Evolutionary conservation across 352 stramenopile species (phyloP).

Genomic region (Phytophthora ramorum): DNA sequence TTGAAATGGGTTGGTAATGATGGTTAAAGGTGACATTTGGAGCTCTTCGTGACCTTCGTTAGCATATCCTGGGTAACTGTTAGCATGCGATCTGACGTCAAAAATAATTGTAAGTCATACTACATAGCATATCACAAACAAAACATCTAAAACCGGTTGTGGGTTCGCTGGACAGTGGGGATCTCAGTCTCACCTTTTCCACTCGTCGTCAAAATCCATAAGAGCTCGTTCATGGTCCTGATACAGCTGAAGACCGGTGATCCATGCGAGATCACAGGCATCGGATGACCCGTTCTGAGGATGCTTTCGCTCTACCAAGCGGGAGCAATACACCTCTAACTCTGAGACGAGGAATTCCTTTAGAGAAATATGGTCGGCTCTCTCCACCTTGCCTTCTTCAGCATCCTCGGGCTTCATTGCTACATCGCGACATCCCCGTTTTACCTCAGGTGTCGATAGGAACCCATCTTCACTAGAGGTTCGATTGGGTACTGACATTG

Average conservation of each 20-base stretch:
- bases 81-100: constrained; percentile 34
- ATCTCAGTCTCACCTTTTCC: constrained; percentile 39
- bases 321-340: constrained; percentile 51
- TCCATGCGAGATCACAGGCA: constrained; percentile 36
- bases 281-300: constrained; percentile 16
- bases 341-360: constrained; percentile 63
- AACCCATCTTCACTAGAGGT: constrained; percentile 35
- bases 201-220: constrained; percentile 64
- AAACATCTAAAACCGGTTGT: neutral
- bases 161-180: too few relatives aligned
- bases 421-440: constrained; percentile 12
- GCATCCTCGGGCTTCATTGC: constrained; percentile 21
- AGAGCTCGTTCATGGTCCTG: constrained; percentile 55
- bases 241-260: constrained; percentile 55
- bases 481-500: constrained; percentile 21
- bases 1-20: constrained; percentile 40
- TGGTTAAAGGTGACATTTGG: constrained; percentile 2
- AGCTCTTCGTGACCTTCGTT: constrained; percentile 7
- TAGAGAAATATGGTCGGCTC: constrained; percentile 46
- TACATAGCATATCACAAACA: neutral
- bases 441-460: constrained; percentile 28
- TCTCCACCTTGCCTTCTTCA: constrained; percentile 27
- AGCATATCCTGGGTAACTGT: constrained; percentile 23
- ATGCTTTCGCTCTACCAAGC: constrained; percentile 27
- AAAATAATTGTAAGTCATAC: constrained; percentile 6